phyloP scores from a whole-genome alignment of 495 filamentous ascomycete species.

The Aspergillus nanangensis region DNA sequence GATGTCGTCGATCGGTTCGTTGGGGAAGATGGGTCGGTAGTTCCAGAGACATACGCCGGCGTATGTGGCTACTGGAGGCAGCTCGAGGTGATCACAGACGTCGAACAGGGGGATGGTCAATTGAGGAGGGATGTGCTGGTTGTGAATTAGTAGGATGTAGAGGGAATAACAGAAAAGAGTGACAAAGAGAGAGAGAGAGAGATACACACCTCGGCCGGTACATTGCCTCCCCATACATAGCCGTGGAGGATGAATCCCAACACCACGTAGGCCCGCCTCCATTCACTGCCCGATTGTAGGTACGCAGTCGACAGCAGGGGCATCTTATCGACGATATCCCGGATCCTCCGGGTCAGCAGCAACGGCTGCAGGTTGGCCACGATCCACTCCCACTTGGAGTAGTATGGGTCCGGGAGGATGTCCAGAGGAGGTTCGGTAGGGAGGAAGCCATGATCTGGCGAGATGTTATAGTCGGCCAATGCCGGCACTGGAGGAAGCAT shows the following conservation, averaged over 20 bases:
- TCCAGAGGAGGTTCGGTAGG: conserved; percentile 76
- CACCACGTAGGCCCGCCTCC: conserved; percentile 85
- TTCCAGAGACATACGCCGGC: conserved; percentile 93
- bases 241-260: conserved; percentile 85
- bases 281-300: conserved; percentile 79
- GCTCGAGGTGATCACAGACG: conserved; percentile 74
- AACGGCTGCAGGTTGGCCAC: conserved; percentile 80
- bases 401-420: conserved; percentile 79
- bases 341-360: conserved; percentile 75
- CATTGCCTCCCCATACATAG: conserved; percentile 92
- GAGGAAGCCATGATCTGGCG: conserved; percentile 82
- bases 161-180: no score
- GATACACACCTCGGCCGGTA: conserved; percentile 66
- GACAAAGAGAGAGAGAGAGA: no score
- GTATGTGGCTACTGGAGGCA: conserved; percentile 94
- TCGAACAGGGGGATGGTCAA: conserved; percentile 78
- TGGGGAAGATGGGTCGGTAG: conserved; percentile 79
- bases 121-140: conserved; percentile 74
- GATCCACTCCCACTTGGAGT: conserved; percentile 86
- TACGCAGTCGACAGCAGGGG: conserved; percentile 76
- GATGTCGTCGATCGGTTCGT: conserved; percentile 74
- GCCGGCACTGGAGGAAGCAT: conserved; percentile 86
- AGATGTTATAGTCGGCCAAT: conserved; percentile 82
- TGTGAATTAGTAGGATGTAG: no score
- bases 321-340: conserved; percentile 68